Evolutionary conservation across 164 flowering plant genomes (phyloP), one percentile per base, ranked within the genome.

Genomic region (Santalum album): DNA sequence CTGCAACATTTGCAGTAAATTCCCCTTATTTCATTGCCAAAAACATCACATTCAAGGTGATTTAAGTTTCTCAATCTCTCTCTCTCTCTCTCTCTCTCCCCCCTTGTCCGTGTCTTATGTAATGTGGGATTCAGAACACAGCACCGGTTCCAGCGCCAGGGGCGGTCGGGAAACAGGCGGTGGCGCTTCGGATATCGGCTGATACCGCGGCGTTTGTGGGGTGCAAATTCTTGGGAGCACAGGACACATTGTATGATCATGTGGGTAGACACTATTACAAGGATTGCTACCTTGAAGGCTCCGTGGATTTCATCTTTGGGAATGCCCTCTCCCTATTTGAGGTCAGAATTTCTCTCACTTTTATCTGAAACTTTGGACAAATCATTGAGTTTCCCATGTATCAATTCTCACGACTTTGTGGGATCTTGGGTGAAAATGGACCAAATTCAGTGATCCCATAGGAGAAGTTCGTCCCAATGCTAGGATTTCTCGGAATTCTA

Each of bases 241-340:
- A 94, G 57, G 97, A 94, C 68, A 94, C 99, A 25, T 79, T 94
- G 0, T 94, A 94, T 65, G 99, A 94, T 65, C 99, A 94, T 49
- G 0, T 79, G 59, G 99, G 99, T 1, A 79, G 97, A 60, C 99
- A 94, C 63, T 94, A 94, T 57, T 94, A 83, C 75, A 87, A 90
- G 56, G 99, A 94, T 59, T 94, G 97, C 61, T 90, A 94, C 61
- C 85, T 94, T 63, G 96, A 94, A 72, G 99, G 99, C 46, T 83
- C 96, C 5, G 95, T 94, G 23, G 97, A 94, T 70, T 94, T 94
- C 86, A 84, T 94, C 59, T 90, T 94, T 57, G 99, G 97, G 25
- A 86, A 87, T 68, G 97, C 68, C 19, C 90, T 90, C 39, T 90
- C 99, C 44, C 79, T 94, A 18, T 94, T 69, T 65, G 95, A 94